These are phyloP conservation scores for Populus deltoides DNA, from an alignment of 345 rosid species.

Conservation along the genomic window DNA sequence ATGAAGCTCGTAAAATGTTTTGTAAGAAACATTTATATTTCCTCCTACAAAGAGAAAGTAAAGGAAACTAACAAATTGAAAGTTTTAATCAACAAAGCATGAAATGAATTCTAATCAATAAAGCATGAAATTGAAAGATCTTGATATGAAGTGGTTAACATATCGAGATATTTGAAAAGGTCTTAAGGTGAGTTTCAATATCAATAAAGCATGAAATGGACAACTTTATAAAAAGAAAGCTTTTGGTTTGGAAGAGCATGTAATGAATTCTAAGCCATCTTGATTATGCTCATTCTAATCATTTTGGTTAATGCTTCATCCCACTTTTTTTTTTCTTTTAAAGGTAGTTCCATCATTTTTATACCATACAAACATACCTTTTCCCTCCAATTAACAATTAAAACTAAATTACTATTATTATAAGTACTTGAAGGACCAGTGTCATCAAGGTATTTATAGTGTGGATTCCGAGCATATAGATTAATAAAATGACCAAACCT, in stretches of 20 bases:
- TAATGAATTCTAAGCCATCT: slow-evolving; percentile 10
- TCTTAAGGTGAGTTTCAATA: slow-evolving; percentile 4
- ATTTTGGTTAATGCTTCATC: slow-evolving; percentile 29
- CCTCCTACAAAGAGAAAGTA: too few relatives aligned
- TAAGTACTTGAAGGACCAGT: slow-evolving; percentile 78
- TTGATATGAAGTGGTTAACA: too few relatives aligned
- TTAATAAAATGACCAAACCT: slow-evolving; percentile 93
- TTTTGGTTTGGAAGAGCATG: slow-evolving; percentile 17
- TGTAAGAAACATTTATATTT: too few relatives aligned
- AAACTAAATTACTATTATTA: slow-evolving; percentile 9
- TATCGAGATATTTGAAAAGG: too few relatives aligned
- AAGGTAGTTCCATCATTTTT: slow-evolving; percentile 21
- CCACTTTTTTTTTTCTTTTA: slow-evolving; percentile 19
- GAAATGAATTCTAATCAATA: too few relatives aligned
- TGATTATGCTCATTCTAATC: slow-evolving; percentile 7
- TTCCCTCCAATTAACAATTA: background rate
- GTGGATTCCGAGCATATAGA: slow-evolving; percentile 89
- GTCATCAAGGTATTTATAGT: slow-evolving; percentile 87
- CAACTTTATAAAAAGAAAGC: slow-evolving; percentile 16
- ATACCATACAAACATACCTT: background rate
- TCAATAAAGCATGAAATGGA: slow-evolving; percentile 12
- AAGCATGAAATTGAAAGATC: too few relatives aligned
- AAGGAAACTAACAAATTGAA: too few relatives aligned
- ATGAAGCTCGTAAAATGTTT: background rate
- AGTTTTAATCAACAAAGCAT: too few relatives aligned